Conservation (phyloP, 2,329 filamentous ascomycete species). For the Fusarium sororula region DNA sequence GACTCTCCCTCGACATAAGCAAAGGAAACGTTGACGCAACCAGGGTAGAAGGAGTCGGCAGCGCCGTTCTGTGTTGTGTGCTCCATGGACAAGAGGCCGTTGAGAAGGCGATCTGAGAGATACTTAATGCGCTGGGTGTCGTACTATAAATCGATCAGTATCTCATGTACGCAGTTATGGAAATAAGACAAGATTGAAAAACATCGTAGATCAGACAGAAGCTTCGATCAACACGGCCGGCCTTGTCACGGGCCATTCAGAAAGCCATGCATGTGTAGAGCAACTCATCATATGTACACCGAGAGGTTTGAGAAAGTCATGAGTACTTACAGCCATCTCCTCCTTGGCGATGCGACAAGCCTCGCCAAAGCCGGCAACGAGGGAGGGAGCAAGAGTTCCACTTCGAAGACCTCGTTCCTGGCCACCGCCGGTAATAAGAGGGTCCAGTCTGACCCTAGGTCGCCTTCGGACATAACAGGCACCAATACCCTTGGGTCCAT, state of each 20-base stretch:
- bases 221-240: conserved; percentile 69
- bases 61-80: conserved; percentile 94
- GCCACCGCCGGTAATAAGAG: conserved; percentile 94
- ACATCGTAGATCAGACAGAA: conserved; percentile 67
- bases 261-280: conserved; percentile 90
- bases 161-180: conserved; percentile 13
- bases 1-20: conserved; percentile 99
- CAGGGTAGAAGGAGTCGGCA: conserved; percentile 84
- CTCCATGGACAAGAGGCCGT: conserved; percentile 86
- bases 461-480: conserved; percentile 95
- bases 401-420: conserved; percentile 95
- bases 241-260: conserved; percentile 76
- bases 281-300: conserved; percentile 74
- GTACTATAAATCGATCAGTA: conserved; percentile 69
- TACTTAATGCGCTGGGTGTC: conserved; percentile 84
- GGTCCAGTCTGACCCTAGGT: conserved; percentile 92
- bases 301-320: conserved; percentile 28
- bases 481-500: conserved; percentile 96
- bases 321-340: conserved; percentile 82
- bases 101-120: conserved; percentile 84
- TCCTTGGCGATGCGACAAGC: conserved; percentile 91
- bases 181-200: background rate
- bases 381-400: conserved; percentile 88
- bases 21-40: conserved; percentile 98
- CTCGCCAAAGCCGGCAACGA: conserved; percentile 94